A percentile compares a stretch with the other conserved stretches of the same genome.
phyloP scores from a whole-genome alignment of 208 protist species.

The Crithidia brevicula region DNA sequence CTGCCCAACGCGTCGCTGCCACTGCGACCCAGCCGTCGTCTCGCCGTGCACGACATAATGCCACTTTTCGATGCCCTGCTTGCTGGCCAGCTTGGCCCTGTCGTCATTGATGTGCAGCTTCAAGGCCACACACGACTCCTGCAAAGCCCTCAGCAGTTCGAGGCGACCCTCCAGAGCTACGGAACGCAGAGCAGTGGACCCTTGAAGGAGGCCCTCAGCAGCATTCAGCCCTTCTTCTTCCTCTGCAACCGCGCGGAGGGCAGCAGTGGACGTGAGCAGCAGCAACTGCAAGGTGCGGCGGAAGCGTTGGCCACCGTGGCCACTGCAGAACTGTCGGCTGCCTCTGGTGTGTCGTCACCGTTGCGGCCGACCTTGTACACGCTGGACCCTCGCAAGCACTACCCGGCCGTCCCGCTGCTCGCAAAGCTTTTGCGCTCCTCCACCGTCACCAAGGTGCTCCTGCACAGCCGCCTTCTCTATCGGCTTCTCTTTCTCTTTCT shows the following conservation, averaged over 20 bases:
- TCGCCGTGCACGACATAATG: slow-evolving; percentile 46
- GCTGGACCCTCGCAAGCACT: slow-evolving; percentile 32
- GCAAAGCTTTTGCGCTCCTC: slow-evolving; percentile 52
- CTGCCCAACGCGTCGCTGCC: no score
- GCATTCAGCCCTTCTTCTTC: slow-evolving; percentile 51
- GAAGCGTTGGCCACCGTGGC: not conserved
- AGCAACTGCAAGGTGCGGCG: no score
- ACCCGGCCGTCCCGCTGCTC: slow-evolving; percentile 54
- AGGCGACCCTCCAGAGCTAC: slow-evolving; percentile 30
- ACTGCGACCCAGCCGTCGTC: not conserved
- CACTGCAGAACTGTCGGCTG: not conserved
- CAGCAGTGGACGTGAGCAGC: not conserved
- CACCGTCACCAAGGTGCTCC: slow-evolving; percentile 52
- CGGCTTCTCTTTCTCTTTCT: slow-evolving; percentile 75
- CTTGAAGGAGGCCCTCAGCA: slow-evolving; percentile 30
- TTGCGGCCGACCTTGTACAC: slow-evolving; percentile 50
- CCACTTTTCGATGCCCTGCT: slow-evolving; percentile 50
- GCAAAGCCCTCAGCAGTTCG: slow-evolving; percentile 53
- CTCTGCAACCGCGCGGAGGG: slow-evolving; percentile 12
- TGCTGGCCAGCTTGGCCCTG: slow-evolving; percentile 53
- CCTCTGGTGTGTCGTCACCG: not conserved
- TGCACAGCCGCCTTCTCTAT: slow-evolving; percentile 57
- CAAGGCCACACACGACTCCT: slow-evolving; percentile 40
- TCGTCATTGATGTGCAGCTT: slow-evolving; percentile 71
- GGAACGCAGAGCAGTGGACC: slow-evolving; percentile 31